Base-by-base conservation (phyloP, 1,284 basidiomycete species). In the Leccinum subspadiceum region DNA sequence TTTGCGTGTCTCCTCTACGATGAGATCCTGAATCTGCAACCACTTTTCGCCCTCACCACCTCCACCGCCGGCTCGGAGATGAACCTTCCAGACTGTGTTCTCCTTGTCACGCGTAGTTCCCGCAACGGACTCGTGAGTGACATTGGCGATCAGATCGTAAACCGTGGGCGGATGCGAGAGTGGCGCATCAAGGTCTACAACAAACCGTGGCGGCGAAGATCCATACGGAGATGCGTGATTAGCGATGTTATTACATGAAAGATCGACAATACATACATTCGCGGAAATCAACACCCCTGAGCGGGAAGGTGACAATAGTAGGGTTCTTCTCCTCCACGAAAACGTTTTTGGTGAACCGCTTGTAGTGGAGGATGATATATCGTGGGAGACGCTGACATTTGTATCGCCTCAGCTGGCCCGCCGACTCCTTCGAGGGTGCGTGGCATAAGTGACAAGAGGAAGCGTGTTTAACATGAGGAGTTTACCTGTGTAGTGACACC, bases 261-360 rank as follows among this genome's bases (percentile, higher is more conserved):
- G 66, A 72, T 71, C 69, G 62, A 66, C 64, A 62, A 37, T 53
- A 79, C 92, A 70, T 73, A 96, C 94, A 98, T 56, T 94, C 93
- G 65, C 78, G 79, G 74, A 98, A 89, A 75, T 98, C 95, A 20
- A 99, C 83, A 1, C 95, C 95, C 60, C 93, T 85, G 50, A 98
- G 82, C 10, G 95, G 95, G 71, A 98, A 99, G 71, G 97, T 98
- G 67, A 99, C 93, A 62, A 99, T 96, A 1, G 97, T 99, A 2
- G 96, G 96, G 71, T 99, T 99, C 75, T 98, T 96, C 76, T 99
- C 96, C 75, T 98, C 96, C 1, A 98, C 94, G 70, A 99, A 98
- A 56, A 85, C 85, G 75, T 99, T 99, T 75, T 94, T 97, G n/a
- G 94, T 97, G 77, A 99, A 99, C 33, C 97, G 87, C 72, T 96